Percentiles rank a stretch among this genome's conserved stretches.
Evolutionary conservation across 2,329 filamentous ascomycete species (phyloP).

Genomic region (Stagonosporopsis vannaccii): DNA sequence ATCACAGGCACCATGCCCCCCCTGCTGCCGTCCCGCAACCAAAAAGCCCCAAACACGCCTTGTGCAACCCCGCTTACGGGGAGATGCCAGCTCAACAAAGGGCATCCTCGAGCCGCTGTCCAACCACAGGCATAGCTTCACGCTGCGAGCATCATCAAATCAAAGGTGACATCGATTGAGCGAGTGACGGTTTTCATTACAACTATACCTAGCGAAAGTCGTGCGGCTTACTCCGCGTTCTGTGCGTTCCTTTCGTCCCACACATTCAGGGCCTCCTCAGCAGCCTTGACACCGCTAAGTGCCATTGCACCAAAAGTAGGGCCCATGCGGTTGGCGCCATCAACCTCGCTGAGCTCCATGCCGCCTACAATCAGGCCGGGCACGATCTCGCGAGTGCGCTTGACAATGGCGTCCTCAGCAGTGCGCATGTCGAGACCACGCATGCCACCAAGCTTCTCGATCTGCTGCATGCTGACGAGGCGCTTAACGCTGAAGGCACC

Average conservation of each 20-base stretch:
- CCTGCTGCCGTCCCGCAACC: slow-evolving; percentile 3
- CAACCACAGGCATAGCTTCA: background rate
- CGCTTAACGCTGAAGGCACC: slow-evolving; percentile 92
- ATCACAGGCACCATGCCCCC: slow-evolving; percentile 8
- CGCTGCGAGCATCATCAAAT: background rate
- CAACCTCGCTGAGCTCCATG: slow-evolving; percentile 91
- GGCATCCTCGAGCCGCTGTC: background rate
- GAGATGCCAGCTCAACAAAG: slow-evolving; percentile 7
- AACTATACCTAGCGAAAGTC: background rate
- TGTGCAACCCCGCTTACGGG: slow-evolving; percentile 8
- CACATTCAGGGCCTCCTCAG: slow-evolving; percentile 81
- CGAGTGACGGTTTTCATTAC: slow-evolving; percentile 14
- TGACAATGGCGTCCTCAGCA: slow-evolving; percentile 93
- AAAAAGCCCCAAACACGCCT: slow-evolving; percentile 2
- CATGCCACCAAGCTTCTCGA: slow-evolving; percentile 89
- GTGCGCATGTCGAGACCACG: slow-evolving; percentile 90
- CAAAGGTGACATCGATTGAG: background rate
- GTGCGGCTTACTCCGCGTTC: slow-evolving; percentile 62
- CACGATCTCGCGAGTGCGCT: slow-evolving; percentile 85
- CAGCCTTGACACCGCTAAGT: slow-evolving; percentile 86
- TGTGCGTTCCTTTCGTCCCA: slow-evolving; percentile 80
- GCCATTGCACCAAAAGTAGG: slow-evolving; percentile 92
- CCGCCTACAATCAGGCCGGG: slow-evolving; percentile 91
- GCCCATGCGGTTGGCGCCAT: slow-evolving; percentile 91
- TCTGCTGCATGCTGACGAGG: slow-evolving; percentile 83